Conservation (phyloP, 805 yeast species). For the Torulaspora delbrueckii region DNA sequence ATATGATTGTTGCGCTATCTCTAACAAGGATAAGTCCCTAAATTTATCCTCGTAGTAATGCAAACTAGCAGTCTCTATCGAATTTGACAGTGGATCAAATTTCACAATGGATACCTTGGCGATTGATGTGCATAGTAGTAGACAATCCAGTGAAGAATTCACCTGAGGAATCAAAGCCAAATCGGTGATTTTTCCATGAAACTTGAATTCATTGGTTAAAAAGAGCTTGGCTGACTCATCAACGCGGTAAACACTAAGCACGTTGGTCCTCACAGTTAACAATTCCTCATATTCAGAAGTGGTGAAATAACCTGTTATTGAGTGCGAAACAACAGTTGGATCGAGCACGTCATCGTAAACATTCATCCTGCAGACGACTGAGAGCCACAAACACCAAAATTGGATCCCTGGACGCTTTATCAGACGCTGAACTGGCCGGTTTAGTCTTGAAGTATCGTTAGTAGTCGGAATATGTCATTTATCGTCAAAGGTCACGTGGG, state of each 20-base stretch:
- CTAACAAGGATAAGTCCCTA: slow-evolving; percentile 41
- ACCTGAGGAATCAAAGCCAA: slow-evolving; percentile 47
- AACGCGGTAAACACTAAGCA: slow-evolving; percentile 40
- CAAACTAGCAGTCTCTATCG: slow-evolving; percentile 67
- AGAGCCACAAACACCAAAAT: neutral
- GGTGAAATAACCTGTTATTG: slow-evolving; percentile 50
- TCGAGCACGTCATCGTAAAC: slow-evolving; percentile 71
- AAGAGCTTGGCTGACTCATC: slow-evolving; percentile 25
- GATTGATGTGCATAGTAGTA: slow-evolving; percentile 60
- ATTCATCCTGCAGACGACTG: slow-evolving; percentile 50
- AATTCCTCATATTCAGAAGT: slow-evolving; percentile 43
- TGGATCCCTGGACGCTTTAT: too few species aligned
- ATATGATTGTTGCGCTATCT: slow-evolving; percentile 36
- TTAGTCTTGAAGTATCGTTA: neutral
- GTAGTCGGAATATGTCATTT: neutral
- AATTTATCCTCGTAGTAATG: slow-evolving; percentile 81
- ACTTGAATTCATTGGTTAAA: slow-evolving; percentile 57
- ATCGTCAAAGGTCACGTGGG: neutral
- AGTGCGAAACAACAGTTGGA: slow-evolving; percentile 67
- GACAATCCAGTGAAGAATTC: slow-evolving; percentile 50
- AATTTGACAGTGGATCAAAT: slow-evolving; percentile 56
- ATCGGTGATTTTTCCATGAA: slow-evolving; percentile 66
- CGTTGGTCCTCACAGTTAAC: slow-evolving; percentile 63
- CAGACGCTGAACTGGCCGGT: neutral
- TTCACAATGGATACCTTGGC: slow-evolving; percentile 75